phyloP scores from a whole-genome alignment of 1,139 yeast species.

The Pichia sp. region DNA sequence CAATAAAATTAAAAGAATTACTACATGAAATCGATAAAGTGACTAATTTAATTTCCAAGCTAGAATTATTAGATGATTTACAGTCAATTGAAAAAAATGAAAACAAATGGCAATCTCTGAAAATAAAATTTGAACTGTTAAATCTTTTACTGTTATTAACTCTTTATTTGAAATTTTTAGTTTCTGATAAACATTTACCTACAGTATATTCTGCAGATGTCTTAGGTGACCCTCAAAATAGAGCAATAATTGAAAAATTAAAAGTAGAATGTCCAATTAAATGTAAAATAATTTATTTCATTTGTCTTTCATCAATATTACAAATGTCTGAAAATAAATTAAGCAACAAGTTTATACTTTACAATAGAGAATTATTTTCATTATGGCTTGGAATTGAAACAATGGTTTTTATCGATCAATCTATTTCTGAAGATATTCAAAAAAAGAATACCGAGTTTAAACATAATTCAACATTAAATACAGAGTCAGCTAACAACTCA shows the following conservation, averaged over 20 bases:
- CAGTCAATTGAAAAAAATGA: conserved; percentile 5
- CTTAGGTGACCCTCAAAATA: conserved; percentile 1
- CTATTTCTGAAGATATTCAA: conserved; percentile 1
- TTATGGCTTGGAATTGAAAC: conserved; percentile 10
- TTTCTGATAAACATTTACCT: conserved; percentile 1
- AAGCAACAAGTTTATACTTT: conserved; percentile 9
- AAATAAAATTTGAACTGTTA: conserved; percentile 9
- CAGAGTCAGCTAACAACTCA: not conserved
- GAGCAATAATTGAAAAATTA: conserved; percentile 1
- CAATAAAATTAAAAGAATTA: conserved; percentile 5
- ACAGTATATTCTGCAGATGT: not conserved
- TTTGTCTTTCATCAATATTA: conserved; percentile 2
- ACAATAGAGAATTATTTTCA: conserved; percentile 11
- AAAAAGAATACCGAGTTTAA: not conserved
- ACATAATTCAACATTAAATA: not conserved
- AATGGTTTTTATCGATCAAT: conserved; percentile 3
- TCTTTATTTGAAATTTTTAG: not conserved
- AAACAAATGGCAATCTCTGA: conserved; percentile 8
- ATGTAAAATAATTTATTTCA: conserved; percentile 4
- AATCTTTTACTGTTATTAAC: not conserved
- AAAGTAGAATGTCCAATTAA: conserved; percentile 1
- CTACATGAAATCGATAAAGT: not conserved
- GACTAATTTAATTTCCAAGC: not conserved
- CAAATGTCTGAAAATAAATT: conserved; percentile 2
- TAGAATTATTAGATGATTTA: conserved; percentile 6